Evolutionary conservation across 768 basidiomycete species (phyloP).

Genomic region (Podaxis sp.): DNA sequence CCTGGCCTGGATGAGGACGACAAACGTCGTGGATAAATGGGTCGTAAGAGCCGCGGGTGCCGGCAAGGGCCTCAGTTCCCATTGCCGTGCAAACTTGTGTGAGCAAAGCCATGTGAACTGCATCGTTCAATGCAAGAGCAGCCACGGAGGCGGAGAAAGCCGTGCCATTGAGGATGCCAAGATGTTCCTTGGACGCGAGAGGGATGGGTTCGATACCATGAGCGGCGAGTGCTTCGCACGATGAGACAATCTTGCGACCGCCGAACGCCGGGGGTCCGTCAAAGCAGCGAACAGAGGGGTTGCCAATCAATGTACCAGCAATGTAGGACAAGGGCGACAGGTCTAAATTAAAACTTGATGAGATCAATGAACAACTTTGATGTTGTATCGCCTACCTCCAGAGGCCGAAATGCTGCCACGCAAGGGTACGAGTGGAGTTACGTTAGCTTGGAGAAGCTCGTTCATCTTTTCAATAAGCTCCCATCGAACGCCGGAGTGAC

Average conservation of each 20-base stretch:
- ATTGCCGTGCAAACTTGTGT: conserved; percentile 79
- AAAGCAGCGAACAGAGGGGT: conserved; percentile 75
- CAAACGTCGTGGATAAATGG: conserved; percentile 76
- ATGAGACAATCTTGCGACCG: conserved; percentile 51
- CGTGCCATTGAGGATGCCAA: conserved; percentile 83
- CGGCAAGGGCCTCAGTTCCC: conserved; percentile 80
- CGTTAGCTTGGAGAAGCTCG: conserved; percentile 64
- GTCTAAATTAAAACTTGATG: conserved; percentile 40
- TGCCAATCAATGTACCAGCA: conserved; percentile 78
- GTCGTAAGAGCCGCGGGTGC: conserved; percentile 69
- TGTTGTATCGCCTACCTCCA: conserved; percentile 50
- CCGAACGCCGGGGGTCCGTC: conserved; percentile 50
- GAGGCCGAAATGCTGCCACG: conserved; percentile 83
- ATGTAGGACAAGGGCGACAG: conserved; percentile 82
- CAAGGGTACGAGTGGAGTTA: conserved; percentile 80
- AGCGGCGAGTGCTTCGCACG: conserved; percentile 54
- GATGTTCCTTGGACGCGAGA: conserved; percentile 74
- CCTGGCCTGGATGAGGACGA: conserved; percentile 85
- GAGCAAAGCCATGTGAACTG: conserved; percentile 64
- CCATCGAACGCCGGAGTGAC: conserved; percentile 85
- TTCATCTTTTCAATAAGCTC: conserved; percentile 80
- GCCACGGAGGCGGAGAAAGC: conserved; percentile 83
- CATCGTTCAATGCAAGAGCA: conserved; percentile 70
- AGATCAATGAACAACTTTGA: conserved; percentile 9
- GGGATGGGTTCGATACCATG: conserved; percentile 65